Conservation (phyloP, 2,329 filamentous ascomycete genomes). For the Huntiella omanensis region DNA sequence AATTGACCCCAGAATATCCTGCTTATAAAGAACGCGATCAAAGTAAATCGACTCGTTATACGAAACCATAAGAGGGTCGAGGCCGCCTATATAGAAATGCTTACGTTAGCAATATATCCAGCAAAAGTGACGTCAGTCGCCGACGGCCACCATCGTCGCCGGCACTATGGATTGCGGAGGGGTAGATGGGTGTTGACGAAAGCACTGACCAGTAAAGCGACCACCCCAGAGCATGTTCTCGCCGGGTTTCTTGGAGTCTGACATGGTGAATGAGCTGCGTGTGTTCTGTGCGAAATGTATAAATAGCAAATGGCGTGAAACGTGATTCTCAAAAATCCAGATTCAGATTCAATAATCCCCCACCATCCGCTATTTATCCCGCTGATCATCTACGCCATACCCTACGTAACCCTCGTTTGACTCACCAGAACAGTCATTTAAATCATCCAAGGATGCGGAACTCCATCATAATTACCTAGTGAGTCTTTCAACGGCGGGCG, state of each 20-base stretch:
- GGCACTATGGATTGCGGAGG: conserved; percentile 1
- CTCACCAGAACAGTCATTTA: too few relatives aligned
- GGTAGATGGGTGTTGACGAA: not conserved
- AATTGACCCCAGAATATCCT: conserved; percentile 65
- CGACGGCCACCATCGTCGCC: conserved; percentile 9
- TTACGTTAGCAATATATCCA: not conserved
- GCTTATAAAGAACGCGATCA: conserved; percentile 57
- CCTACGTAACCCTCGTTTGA: too few relatives aligned
- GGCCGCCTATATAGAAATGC: conserved; percentile 34
- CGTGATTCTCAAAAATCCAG: too few relatives aligned
- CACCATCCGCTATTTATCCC: too few relatives aligned
- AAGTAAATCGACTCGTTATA: conserved; percentile 72
- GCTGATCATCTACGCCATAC: too few relatives aligned
- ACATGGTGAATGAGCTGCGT: conserved; percentile 14
- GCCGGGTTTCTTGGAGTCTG: conserved; percentile 16
- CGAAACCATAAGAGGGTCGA: conserved; percentile 69
- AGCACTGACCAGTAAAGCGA: conserved; percentile 28
- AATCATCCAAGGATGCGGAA: too few relatives aligned
- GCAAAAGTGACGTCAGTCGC: not conserved
- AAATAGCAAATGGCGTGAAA: too few relatives aligned
- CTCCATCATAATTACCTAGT: too few relatives aligned
- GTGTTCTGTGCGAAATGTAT: too few relatives aligned
- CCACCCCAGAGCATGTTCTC: conserved; percentile 26
- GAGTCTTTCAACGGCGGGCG: too few relatives aligned
- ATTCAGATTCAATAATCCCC: too few relatives aligned